Percentiles rank a stretch among this genome's conserved stretches.
phyloP scores from a whole-genome alignment of 2,329 filamentous ascomycete genomes.

The Exophiala sideris region DNA sequence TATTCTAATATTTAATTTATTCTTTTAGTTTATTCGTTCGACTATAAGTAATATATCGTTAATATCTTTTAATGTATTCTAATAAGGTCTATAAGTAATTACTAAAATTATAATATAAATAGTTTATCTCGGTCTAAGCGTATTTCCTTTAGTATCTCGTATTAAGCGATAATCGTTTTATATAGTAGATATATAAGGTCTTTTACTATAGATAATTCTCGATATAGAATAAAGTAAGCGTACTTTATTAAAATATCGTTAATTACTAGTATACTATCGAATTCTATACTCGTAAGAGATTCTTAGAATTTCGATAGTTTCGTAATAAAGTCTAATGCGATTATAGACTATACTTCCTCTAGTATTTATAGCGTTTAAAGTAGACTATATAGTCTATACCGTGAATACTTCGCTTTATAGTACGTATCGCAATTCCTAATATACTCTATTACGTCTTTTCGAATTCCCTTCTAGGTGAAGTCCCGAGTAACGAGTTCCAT shows the following conservation, averaged over 20 bases:
- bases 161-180: background rate
- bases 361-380: background rate
- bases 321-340: constrained; percentile 7
- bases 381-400: constrained; percentile 10
- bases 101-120: background rate
- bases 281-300: constrained; percentile 1
- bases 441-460: constrained; percentile 11
- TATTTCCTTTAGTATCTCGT: background rate
- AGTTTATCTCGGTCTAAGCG: background rate
- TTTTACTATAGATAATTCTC: background rate
- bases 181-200: background rate
- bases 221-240: background rate
- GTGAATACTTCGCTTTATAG: constrained; percentile 2
- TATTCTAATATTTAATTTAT: constrained; percentile 22
- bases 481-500: constrained; percentile 12
- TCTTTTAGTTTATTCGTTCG: constrained; percentile 11
- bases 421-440: constrained; percentile 8
- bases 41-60: constrained; percentile 12
- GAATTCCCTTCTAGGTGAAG: constrained; percentile 4
- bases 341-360: background rate
- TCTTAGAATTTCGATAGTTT: constrained; percentile 6
- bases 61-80: constrained; percentile 10
- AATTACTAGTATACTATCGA: background rate
- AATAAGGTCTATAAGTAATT: background rate
- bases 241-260: background rate